Percentiles rank a stretch among this genome's conserved stretches.
Evolutionary conservation across 2,329 filamentous ascomycete genomes (phyloP).

Genomic region (Colletotrichum coccodes): DNA sequence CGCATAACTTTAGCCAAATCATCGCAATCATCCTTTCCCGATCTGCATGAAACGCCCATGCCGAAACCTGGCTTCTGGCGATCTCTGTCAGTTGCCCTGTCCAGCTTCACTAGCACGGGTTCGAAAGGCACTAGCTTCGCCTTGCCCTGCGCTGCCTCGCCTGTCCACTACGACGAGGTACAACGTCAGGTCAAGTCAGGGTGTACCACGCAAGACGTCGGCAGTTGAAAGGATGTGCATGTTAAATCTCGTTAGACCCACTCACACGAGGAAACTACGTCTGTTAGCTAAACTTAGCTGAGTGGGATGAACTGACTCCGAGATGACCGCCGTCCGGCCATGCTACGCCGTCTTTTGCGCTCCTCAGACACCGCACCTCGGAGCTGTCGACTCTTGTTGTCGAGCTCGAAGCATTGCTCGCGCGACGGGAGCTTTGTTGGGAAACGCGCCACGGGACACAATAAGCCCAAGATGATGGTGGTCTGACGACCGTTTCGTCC

Average conservation of each 20-base stretch:
- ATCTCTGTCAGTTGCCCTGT: slow-evolving; percentile 21
- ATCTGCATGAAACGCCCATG: slow-evolving; percentile 30
- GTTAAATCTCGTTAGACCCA: slow-evolving; percentile 33
- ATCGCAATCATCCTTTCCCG: slow-evolving; percentile 1
- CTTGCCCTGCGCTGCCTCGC: neutral
- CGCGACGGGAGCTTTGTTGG: neutral
- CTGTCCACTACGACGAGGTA: neutral
- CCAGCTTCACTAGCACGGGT: slow-evolving; percentile 14
- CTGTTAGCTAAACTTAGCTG: slow-evolving; percentile 30
- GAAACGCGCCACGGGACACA: neutral
- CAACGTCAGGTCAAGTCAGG: slow-evolving; percentile 3
- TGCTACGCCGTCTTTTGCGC: neutral
- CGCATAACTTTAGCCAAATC: neutral
- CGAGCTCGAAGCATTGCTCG: slow-evolving; percentile 6
- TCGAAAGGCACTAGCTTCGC: slow-evolving; percentile 8
- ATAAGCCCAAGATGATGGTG: slow-evolving; percentile 2
- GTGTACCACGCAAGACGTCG: slow-evolving; percentile 6
- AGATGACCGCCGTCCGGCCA: slow-evolving; percentile 18
- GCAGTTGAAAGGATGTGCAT: slow-evolving; percentile 32
- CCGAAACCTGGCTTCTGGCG: slow-evolving; percentile 8
- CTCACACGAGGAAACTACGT: slow-evolving; percentile 32
- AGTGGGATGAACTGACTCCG: slow-evolving; percentile 33
- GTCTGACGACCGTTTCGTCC: slow-evolving; percentile 4
- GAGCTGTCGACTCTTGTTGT: neutral
- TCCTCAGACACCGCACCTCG: neutral